phyloP scores from a whole-genome alignment of 1,284 basidiomycete genomes.

The Phellopilus nigrolimitatus region DNA sequence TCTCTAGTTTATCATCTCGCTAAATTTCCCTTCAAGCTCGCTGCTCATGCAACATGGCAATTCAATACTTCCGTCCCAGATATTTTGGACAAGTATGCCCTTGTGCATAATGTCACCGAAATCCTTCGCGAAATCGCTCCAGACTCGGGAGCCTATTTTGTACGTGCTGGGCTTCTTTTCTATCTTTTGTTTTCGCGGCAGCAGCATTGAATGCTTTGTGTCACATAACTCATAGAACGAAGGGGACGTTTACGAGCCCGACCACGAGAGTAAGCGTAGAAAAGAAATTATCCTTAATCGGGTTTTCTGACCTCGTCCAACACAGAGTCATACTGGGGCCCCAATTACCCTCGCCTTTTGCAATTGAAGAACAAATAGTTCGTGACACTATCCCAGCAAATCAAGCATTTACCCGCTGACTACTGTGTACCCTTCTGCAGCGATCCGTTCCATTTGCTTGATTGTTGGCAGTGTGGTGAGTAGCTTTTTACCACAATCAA shows the following conservation, averaged over 20 bases:
- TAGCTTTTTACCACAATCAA: constrained; percentile 5
- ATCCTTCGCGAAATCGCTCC: constrained; percentile 42
- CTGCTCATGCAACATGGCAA: constrained; percentile 28
- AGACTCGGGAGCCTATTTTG: constrained; percentile 45
- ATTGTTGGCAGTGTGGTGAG: constrained; percentile 60
- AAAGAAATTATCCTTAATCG: background rate
- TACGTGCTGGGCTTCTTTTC: constrained; percentile 29
- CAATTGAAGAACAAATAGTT: constrained; percentile 54
- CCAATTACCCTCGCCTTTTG: constrained; percentile 43
- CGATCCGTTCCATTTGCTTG: constrained; percentile 48
- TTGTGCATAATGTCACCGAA: constrained; percentile 34
- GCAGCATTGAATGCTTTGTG: too few relatives aligned
- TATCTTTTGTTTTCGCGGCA: constrained; percentile 9
- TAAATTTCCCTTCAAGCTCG: constrained; percentile 22
- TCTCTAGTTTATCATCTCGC: background rate
- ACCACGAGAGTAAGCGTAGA: constrained; percentile 38
- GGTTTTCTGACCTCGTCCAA: constrained; percentile 4
- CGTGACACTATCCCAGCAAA: constrained; percentile 21
- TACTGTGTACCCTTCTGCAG: constrained; percentile 31
- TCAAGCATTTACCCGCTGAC: constrained; percentile 6
- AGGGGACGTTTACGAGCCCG: constrained; percentile 51
- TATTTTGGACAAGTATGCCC: constrained; percentile 33
- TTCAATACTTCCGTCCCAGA: constrained; percentile 41
- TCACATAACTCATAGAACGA: constrained; percentile 54
- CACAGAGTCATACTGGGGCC: constrained; percentile 48